Percentiles rank a stretch among this genome's conserved stretches.
These are phyloP conservation scores for Asterochloris sp. DNA, from an alignment of 139 green algal genomes.

Conservation along the genomic window DNA sequence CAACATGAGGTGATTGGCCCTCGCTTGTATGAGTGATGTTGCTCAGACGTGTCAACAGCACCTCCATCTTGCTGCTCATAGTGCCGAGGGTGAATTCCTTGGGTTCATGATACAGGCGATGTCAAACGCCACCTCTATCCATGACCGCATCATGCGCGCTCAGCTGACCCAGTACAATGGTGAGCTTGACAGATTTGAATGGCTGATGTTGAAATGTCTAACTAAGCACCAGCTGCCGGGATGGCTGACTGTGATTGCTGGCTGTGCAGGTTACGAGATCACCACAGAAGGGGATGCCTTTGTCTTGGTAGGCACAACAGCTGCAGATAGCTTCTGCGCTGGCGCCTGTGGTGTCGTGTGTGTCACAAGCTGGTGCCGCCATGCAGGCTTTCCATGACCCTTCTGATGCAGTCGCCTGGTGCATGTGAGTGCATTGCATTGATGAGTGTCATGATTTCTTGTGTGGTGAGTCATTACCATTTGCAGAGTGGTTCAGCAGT, in stretches of 20 bases:
- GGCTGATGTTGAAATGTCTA: too few relatives aligned
- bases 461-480: background rate
- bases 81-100: background rate
- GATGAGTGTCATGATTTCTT: background rate
- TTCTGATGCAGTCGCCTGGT: slow-evolving; percentile 31
- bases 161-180: slow-evolving; percentile 33
- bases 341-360: too few relatives aligned
- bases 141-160: slow-evolving; percentile 27
- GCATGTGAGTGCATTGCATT: slow-evolving; percentile 27
- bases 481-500: too few relatives aligned
- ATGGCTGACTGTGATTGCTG: too few relatives aligned
- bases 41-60: too few relatives aligned
- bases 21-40: too few relatives aligned
- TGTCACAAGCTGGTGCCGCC: too few relatives aligned
- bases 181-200: too few relatives aligned
- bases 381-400: slow-evolving; percentile 37
- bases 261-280: slow-evolving; percentile 37
- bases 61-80: background rate
- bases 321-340: too few relatives aligned
- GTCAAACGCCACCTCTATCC: slow-evolving; percentile 33
- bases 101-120: slow-evolving; percentile 26
- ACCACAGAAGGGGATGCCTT: slow-evolving; percentile 32
- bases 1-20: slow-evolving; percentile 26
- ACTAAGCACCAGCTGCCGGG: too few relatives aligned
- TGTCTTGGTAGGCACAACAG: slow-evolving; percentile 1